phyloP scores from a whole-genome alignment of 169 alveolate genomes.

The Cryptosporidium muris region DNA sequence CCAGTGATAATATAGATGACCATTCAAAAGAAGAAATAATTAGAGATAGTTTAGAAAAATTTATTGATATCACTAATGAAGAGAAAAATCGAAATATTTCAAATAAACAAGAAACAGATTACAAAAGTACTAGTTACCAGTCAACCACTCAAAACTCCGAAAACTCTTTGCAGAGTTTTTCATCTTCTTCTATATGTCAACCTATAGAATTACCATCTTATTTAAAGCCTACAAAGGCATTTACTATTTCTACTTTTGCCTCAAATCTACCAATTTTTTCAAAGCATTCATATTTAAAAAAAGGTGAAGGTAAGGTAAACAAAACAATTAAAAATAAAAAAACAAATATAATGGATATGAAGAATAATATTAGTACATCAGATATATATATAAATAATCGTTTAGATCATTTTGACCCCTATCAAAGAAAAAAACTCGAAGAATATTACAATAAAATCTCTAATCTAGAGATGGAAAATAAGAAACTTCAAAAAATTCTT shows the following conservation, averaged over 20 bases:
- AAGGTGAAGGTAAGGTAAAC: slow-evolving; percentile 57
- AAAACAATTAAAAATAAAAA: slow-evolving; percentile 1
- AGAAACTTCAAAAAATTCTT: slow-evolving; percentile 1
- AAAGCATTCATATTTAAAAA: slow-evolving; percentile 19
- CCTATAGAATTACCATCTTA: slow-evolving; percentile 17
- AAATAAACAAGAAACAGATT: slow-evolving; percentile 23
- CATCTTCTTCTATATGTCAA: neutral
- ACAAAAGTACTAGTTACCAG: neutral
- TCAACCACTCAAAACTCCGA: neutral
- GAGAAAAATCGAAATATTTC: slow-evolving; percentile 27
- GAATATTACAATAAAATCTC: slow-evolving; percentile 19
- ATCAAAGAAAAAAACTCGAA: slow-evolving; percentile 3
- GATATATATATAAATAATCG: neutral
- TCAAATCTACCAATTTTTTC: neutral
- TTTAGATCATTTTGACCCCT: neutral
- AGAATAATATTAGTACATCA: neutral
- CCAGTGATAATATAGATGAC: too few species aligned
- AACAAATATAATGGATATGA: neutral
- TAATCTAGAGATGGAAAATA: slow-evolving; percentile 28
- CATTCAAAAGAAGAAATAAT: too few species aligned
- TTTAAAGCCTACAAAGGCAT: slow-evolving; percentile 39
- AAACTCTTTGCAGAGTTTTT: neutral
- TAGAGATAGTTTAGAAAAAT: neutral
- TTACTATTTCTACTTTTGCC: slow-evolving; percentile 2
- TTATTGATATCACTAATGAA: neutral